Evolutionary conservation across 805 yeast species (phyloP), one percentile per base, ranked within the genome.

Genomic region (Myxozyma sirexii): DNA sequence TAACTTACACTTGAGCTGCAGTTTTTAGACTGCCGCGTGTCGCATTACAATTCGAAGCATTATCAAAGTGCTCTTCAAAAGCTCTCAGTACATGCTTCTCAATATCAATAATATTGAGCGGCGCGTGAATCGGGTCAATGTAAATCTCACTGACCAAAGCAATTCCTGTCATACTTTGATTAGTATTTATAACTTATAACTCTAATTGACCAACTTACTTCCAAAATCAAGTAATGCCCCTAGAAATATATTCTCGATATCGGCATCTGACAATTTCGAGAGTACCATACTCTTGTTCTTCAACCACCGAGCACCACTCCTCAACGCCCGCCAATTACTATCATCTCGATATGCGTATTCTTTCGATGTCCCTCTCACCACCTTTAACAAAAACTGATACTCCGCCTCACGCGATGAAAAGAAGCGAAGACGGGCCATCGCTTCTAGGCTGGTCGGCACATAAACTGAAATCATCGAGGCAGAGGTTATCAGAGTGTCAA

Each of bases 61-160:
- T 68, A 50, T 79, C 79, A 64, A 75, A 79, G 55, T 76, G 76
- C 35, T 72, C 71, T 77, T 81, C 76, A 56, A 79, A 79, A 17
- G 69, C 60, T 2, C 52, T 53, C 45, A 70, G 44, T 2, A 67
- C 60, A 53, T 62, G 62, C 46, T 31, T 35, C 17, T 55, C 65
- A 21, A 63, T 17, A 39, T 54, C 60, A n/a, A n/a, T 45, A 54
- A 39, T 27, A 54, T 7, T 37, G 41, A 21, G 64, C 47, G 58
- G 68, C 51, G 46, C 62, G 19, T 15, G 56, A 41, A 50, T 55
- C 55, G 43, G 65, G 21, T 21, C 59, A 15, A 39, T 55, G 33
- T 49, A 57, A 15, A 41, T 56, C 39, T 60, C 59, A 23, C 57
- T 48, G 13, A 69, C 67, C 23, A 69, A 64, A 4, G 61, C 69